These are phyloP conservation scores for Atkinsonella hypoxylon DNA, from an alignment of 2,329 filamentous ascomycete species.

Conservation along the genomic window DNA sequence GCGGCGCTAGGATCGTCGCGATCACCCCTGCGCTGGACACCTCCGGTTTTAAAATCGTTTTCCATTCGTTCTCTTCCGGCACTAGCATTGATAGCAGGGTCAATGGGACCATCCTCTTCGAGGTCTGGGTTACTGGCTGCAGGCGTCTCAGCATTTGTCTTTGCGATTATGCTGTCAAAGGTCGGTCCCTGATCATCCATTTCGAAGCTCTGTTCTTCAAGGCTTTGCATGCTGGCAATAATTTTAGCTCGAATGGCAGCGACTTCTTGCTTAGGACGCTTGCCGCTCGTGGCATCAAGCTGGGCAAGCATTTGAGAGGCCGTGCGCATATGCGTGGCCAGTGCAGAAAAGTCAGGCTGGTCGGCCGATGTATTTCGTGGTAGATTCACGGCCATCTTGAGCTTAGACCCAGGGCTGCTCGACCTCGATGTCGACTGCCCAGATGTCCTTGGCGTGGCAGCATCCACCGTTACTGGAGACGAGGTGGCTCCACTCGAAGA, in stretches of 20 bases:
- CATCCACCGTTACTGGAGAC: conserved; percentile 45
- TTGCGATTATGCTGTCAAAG: conserved; percentile 74
- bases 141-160: conserved; percentile 42
- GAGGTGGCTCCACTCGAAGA: conserved; percentile 51
- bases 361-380: conserved; percentile 46
- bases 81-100: conserved; percentile 48
- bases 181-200: conserved; percentile 62
- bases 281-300: conserved; percentile 67
- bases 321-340: conserved; percentile 79
- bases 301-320: conserved; percentile 81
- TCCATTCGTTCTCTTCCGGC: conserved; percentile 78
- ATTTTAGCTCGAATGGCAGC: conserved; percentile 77
- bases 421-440: conserved; percentile 57
- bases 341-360: conserved; percentile 68
- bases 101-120: conserved; percentile 41
- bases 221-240: conserved; percentile 78
- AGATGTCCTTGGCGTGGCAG: conserved; percentile 56
- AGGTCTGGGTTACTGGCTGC: conserved; percentile 33
- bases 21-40: conserved; percentile 68
- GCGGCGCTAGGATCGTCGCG: conserved; percentile 77
- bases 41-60: conserved; percentile 78
- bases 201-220: conserved; percentile 78
- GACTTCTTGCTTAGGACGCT: conserved; percentile 68
- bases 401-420: conserved; percentile 48
- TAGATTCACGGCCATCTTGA: conserved; percentile 48